Evolutionary conservation across 2,329 filamentous ascomycete species (phyloP), one percentile per base, ranked within the genome.

Genomic region (Penicillium sp.): DNA sequence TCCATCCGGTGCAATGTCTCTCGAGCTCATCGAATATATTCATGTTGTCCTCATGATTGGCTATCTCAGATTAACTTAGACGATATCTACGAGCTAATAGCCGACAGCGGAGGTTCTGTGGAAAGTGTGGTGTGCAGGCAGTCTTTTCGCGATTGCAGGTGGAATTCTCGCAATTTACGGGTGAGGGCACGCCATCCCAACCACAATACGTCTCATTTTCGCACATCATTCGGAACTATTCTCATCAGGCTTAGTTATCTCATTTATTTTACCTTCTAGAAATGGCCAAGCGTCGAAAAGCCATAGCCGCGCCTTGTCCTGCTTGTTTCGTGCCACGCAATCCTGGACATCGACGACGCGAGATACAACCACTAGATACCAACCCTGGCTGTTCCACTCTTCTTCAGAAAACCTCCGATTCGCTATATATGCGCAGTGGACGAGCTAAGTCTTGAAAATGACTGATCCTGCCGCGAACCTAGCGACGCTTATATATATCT

Each of bases 401-500:
- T 11, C n/a, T 18, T 28, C 27, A 28, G 3, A 27, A 10, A n/a
- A n/a, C 2, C 5, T 4, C 11, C 4, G 14, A 49, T 49, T 49
- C 29, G 43, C 38, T 34, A 2, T 8, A 19, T 3, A 30, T 42
- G 18, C 31, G 14, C 5, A 3, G 1, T 27, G 2, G 12, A 2
- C 4, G 40, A 12, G 9, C 30, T 48, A 16, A 18, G 49, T 44
- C 36, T 40, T 38, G 1, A 46, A 30, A 25, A 38, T 25, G 25
- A 14, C 39, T 27, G 28, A 42, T 6, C 18, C 29, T 42, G 22
- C 7, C 41, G 30, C 18, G 9, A 41, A 45, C n/a, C n/a, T n/a
- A n/a, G n/a, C n/a, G n/a, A n/a, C n/a, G n/a, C n/a, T n/a, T 50
- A 52, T 50, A 50, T 52, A 52, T 52, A n/a, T 22, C 48, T 42